A percentile compares a stretch with the other conserved stretches of the same genome.
Evolutionary conservation across 345 rosid species (phyloP).

Genomic region (Salix suchowensis): DNA sequence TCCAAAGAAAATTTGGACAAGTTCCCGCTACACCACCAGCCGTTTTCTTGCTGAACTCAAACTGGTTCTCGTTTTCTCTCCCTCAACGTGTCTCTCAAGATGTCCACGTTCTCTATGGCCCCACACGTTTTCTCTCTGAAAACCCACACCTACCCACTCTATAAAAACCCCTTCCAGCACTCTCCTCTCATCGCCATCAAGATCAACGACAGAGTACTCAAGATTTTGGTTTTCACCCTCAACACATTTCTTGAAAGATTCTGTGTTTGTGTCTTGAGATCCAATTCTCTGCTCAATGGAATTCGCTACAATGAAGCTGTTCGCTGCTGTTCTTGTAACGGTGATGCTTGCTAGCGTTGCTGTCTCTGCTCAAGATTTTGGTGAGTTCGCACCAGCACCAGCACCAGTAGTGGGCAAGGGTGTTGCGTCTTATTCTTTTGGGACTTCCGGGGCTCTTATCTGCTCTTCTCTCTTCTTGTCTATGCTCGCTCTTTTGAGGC

Average conservation of each 20-base stretch:
- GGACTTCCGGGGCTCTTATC: neutral
- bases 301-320: neutral
- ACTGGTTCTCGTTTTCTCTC: neutral
- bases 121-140: slow-evolving; percentile 2
- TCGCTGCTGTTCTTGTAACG: neutral
- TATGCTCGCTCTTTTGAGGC: neutral
- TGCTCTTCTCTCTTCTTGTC: slow-evolving; percentile 4
- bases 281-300: neutral
- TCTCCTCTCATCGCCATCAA: neutral
- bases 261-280: neutral
- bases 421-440: neutral
- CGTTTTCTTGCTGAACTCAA: neutral
- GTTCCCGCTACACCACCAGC: neutral
- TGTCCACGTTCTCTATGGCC: slow-evolving; percentile 6
- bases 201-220: neutral
- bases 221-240: neutral
- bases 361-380: slow-evolving; percentile 7
- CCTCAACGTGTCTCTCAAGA: neutral
- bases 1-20: neutral
- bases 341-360: neutral
- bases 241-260: neutral
- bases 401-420: slow-evolving; percentile 10
- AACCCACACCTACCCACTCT: neutral
- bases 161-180: neutral
- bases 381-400: neutral